phyloP scores from a whole-genome alignment of 805 yeast species.

The Myxozyma nipponensis region DNA sequence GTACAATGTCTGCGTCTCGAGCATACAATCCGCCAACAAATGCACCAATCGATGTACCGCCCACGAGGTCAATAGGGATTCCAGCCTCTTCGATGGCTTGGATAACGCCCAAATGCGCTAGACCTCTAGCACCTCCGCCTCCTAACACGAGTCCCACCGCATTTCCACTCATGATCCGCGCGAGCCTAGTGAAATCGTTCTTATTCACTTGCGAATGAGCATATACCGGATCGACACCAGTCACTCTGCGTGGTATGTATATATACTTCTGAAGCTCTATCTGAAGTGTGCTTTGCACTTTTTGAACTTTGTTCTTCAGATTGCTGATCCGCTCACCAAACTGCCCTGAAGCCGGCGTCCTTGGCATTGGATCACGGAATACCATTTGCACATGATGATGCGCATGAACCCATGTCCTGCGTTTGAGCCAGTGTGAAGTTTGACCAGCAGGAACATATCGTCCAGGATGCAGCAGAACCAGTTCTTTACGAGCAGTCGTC shows the following conservation, averaged over 20 bases:
- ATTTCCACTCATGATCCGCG: slow-evolving; percentile 84
- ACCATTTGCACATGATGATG: slow-evolving; percentile 88
- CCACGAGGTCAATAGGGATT: slow-evolving; percentile 87
- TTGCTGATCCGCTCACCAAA: slow-evolving; percentile 21
- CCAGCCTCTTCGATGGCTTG: slow-evolving; percentile 87
- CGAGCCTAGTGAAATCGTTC: slow-evolving; percentile 83
- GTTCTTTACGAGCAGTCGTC: slow-evolving; percentile 82
- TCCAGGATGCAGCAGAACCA: slow-evolving; percentile 80
- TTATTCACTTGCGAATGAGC: slow-evolving; percentile 54
- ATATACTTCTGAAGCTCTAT: slow-evolving; percentile 34
- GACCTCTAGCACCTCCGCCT: slow-evolving; percentile 97
- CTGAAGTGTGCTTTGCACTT: slow-evolving; percentile 35
- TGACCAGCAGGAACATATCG: slow-evolving; percentile 78
- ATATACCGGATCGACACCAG: slow-evolving; percentile 30
- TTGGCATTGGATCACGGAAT: slow-evolving; percentile 27
- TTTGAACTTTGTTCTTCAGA: slow-evolving; percentile 36
- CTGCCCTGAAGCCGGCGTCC: slow-evolving; percentile 10
- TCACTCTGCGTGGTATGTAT: slow-evolving; percentile 2
- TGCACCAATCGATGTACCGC: slow-evolving; percentile 96
- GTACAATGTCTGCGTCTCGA: slow-evolving; percentile 83
- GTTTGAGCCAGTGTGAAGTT: slow-evolving; percentile 78
- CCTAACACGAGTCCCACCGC: slow-evolving; percentile 94
- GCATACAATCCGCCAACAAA: slow-evolving; percentile 96
- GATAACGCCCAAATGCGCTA: slow-evolving; percentile 88
- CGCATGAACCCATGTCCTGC: slow-evolving; percentile 83